Conservation (phyloP, 1,284 basidiomycete species). For the Pseudozyma pruni region DNA sequence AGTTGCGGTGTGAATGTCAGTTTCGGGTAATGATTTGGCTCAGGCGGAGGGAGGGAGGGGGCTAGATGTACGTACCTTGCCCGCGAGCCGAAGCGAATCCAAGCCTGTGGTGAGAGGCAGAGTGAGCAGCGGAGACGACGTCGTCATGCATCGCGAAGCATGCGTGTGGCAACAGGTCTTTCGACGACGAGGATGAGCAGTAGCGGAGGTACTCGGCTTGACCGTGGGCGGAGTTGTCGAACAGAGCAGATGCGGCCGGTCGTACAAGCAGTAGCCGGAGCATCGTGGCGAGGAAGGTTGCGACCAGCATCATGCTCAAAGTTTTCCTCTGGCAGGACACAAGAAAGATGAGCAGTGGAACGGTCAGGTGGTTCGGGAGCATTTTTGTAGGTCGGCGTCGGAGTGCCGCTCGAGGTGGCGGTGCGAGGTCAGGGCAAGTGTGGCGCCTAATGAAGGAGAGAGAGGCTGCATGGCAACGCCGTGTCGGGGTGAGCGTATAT, state of each 20-base stretch:
- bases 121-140: slow-evolving; percentile 10
- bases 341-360: neutral
- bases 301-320: neutral
- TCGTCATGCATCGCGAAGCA: slow-evolving; percentile 31
- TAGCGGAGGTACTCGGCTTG: slow-evolving; percentile 18
- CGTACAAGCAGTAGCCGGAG: slow-evolving; percentile 3
- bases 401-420: no score
- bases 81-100: slow-evolving; percentile 27
- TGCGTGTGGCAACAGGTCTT: slow-evolving; percentile 7
- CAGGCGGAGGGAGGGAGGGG: neutral
- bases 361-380: neutral
- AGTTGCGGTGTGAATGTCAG: neutral
- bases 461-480: no score
- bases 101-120: slow-evolving; percentile 6
- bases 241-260: slow-evolving; percentile 2
- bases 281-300: neutral
- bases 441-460: no score
- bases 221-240: slow-evolving; percentile 17
- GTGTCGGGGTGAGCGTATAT: no score
- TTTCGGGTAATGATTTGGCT: no score
- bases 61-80: slow-evolving; percentile 14
- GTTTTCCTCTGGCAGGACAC: neutral
- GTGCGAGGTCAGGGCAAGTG: no score
- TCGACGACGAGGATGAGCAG: slow-evolving; percentile 5
- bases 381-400: neutral